These are phyloP conservation scores for Papiliotrema nemorosa DNA, from an alignment of 1,284 basidiomycete genomes.

Conservation along the genomic window DNA sequence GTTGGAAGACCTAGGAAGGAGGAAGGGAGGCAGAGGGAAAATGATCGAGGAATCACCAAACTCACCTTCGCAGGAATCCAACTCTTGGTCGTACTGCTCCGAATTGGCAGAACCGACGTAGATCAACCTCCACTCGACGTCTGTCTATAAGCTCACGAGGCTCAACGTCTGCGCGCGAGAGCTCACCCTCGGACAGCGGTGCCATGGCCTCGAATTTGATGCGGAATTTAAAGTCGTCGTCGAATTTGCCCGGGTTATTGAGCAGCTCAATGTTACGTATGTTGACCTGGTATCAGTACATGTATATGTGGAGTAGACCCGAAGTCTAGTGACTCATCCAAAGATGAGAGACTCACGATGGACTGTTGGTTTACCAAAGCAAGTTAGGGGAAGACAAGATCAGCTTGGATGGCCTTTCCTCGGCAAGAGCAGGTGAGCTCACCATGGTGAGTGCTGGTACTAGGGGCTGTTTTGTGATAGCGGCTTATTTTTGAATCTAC, in stretches of 20 bases:
- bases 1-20: background rate
- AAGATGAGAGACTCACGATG: slow-evolving; percentile 27
- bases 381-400: background rate
- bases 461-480: too few relatives aligned
- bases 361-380: slow-evolving; percentile 24
- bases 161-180: background rate
- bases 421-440: background rate
- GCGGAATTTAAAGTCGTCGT: slow-evolving; percentile 86
- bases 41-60: slow-evolving; percentile 2
- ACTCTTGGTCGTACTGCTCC: slow-evolving; percentile 89
- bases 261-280: slow-evolving; percentile 63
- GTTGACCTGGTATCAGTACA: slow-evolving; percentile 40
- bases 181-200: slow-evolving; percentile 77
- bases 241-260: slow-evolving; percentile 88
- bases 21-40: background rate
- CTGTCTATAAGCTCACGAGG: slow-evolving; percentile 51
- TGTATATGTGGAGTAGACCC: too few relatives aligned
- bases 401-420: background rate
- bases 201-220: slow-evolving; percentile 99
- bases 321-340: too few relatives aligned
- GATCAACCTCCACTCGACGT: slow-evolving; percentile 95
- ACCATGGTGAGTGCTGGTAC: background rate
- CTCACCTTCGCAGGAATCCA: slow-evolving; percentile 82
- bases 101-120: slow-evolving; percentile 93
- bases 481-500: too few relatives aligned